Base-by-base conservation (phyloP, 2,329 filamentous ascomycete genomes). In the Dichotomopilus funicola region DNA sequence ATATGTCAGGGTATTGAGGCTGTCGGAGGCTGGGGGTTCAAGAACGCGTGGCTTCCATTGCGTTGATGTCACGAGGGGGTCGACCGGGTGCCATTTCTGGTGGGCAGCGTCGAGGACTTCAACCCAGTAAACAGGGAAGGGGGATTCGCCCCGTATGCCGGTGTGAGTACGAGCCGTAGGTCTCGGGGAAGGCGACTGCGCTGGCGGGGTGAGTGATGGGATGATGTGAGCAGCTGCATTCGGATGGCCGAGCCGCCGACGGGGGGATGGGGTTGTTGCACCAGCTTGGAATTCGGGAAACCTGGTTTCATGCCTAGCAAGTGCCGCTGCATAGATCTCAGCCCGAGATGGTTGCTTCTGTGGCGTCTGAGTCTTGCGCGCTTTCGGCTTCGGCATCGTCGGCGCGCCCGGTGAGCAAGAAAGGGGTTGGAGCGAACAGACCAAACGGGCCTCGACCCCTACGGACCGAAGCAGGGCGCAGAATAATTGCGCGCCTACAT, bases 1-100 rank as follows among this genome's bases (percentile, higher is more conserved):
- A 65, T 99, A 99, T 8, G 78, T 80, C 72, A 99, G 81, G 53
- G 75, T 80, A 63, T 96, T 97, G 54, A 86, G 78, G 6, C 78
- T 75, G 68, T 95, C 91, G 3, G 80, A 85, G 1, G 87, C 80
- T 0, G 94, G 89, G 0, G 94, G 94, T 66, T 99, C 94, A 34
- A 99, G 76, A 47, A 81, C 84, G 35, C 78, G 79, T 0, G 89
- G 82, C 58, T 88, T 91, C 67, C 85, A 89, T 53, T 95, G 83
- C 0, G 85, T 87, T 54, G 82, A 78, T 0, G 91, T 95, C 1
- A 94, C 90, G 0, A 96, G 71, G 0, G 91, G 84, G 67, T 99
- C 94, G 40, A 94, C 82, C 0, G 90, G 81, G 54, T 96, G 82
- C 94, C 94, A 99, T 74, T 90, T 95, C 67, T 96, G 89, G 61